Conservation (phyloP, 768 basidiomycete species). For the Rhodotorula babjevae region DNA sequence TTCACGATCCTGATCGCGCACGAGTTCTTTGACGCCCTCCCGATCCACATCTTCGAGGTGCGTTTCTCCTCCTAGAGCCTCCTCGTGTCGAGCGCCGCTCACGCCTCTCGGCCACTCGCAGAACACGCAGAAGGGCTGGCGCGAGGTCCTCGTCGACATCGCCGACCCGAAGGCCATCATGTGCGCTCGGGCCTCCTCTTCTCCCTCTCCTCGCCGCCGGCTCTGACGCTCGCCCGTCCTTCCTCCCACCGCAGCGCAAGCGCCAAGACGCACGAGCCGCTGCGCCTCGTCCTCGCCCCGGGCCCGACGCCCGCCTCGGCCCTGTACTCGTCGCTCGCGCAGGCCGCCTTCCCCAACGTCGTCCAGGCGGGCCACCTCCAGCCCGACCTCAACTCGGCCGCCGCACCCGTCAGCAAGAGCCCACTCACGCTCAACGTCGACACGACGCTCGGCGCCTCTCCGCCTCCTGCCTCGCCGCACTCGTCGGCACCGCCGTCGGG, state of each 20-base stretch:
- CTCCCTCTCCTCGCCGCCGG: not conserved
- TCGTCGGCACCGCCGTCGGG: slow-evolving; percentile 19
- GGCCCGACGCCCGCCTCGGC: slow-evolving; percentile 56
- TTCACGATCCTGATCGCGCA: slow-evolving; percentile 89
- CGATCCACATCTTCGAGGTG: slow-evolving; percentile 83
- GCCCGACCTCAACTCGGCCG: not conserved
- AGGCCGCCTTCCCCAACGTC: slow-evolving; percentile 14
- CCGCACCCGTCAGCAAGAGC: not conserved
- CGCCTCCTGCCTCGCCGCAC: slow-evolving; percentile 62
- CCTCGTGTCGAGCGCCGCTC: not conserved
- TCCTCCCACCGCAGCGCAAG: slow-evolving; percentile 17
- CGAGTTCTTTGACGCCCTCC: slow-evolving; percentile 96
- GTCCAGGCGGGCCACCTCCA: not conserved
- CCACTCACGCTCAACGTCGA: slow-evolving; percentile 15
- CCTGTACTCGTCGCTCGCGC: slow-evolving; percentile 46
- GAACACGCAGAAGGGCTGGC: slow-evolving; percentile 72
- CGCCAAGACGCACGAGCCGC: slow-evolving; percentile 46
- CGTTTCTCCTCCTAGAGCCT: slow-evolving; percentile 27
- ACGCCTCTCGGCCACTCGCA: not conserved
- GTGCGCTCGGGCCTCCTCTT: slow-evolving; percentile 2
- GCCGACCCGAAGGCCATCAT: slow-evolving; percentile 28
- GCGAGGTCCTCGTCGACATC: slow-evolving; percentile 69
- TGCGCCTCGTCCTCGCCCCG: slow-evolving; percentile 65
- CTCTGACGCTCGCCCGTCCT: slow-evolving; percentile 13
- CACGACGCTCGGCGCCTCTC: slow-evolving; percentile 30